These are phyloP conservation scores for Tremella mesenterica DNA, from an alignment of 768 basidiomycete genomes.

Conservation along the genomic window DNA sequence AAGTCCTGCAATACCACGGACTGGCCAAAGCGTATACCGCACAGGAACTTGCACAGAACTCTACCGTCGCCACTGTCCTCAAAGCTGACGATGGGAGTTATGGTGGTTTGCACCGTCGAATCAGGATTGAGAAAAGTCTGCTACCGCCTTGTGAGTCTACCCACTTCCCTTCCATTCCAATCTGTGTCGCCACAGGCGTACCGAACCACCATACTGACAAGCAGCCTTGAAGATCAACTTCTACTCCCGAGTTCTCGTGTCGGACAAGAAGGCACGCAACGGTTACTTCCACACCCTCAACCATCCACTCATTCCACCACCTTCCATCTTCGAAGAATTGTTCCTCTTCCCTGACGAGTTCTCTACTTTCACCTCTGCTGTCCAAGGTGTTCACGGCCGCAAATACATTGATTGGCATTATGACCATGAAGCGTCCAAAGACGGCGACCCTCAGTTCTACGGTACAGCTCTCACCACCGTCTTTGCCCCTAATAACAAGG, in stretches of 20 bases:
- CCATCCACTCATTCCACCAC: conserved; percentile 50
- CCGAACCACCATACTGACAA: conserved; percentile 6
- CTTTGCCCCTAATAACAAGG: conserved; percentile 44
- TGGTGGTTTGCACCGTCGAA: conserved; percentile 35
- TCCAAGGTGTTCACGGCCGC: conserved; percentile 52
- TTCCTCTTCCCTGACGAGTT: conserved; percentile 45
- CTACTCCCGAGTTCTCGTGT: conserved; percentile 46
- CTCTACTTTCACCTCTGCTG: conserved; percentile 52
- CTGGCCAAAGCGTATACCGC: conserved; percentile 48
- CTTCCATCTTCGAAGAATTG: conserved; percentile 39
- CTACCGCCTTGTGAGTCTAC: conserved; percentile 37
- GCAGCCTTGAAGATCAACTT: conserved; percentile 50
- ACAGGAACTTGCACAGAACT: conserved; percentile 50
- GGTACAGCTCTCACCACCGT: conserved; percentile 38
- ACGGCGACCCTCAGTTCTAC: conserved; percentile 35
- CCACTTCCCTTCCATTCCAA: too few species aligned
- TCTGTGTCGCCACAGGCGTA: too few species aligned
- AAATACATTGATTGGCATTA: conserved; percentile 44
- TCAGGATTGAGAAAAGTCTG: conserved; percentile 38
- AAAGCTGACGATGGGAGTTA: conserved; percentile 38
- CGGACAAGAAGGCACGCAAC: conserved; percentile 50
- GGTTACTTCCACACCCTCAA: conserved; percentile 54
- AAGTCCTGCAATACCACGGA: conserved; percentile 55
- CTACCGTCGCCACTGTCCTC: conserved; percentile 49
- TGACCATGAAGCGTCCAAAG: conserved; percentile 27